A percentile compares a stretch with the other conserved stretches of the same genome.
phyloP scores from a whole-genome alignment of 2,329 filamentous ascomycete genomes.

The Neopestalotiopsis sp. region DNA sequence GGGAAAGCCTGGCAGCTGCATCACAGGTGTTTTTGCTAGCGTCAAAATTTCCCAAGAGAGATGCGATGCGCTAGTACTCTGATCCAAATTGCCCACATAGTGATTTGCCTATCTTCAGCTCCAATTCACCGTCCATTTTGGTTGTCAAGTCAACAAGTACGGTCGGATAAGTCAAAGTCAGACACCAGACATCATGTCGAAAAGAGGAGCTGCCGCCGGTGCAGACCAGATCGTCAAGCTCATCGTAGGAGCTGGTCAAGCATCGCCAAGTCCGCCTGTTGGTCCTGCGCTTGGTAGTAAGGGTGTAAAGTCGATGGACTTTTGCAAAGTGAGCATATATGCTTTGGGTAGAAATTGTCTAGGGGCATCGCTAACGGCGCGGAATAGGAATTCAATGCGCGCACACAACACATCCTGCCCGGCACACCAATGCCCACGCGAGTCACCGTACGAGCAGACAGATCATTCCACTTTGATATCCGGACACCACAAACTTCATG shows the following conservation, averaged over 20 bases:
- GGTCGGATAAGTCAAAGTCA: neutral
- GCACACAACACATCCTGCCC: slow-evolving; percentile 80
- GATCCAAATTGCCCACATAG: slow-evolving; percentile 9
- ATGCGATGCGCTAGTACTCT: neutral
- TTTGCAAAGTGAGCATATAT: slow-evolving; percentile 78
- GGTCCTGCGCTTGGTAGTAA: slow-evolving; percentile 96
- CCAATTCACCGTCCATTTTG: neutral
- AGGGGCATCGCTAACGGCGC: slow-evolving; percentile 21
- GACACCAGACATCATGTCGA: slow-evolving; percentile 52
- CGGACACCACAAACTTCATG: slow-evolving; percentile 95
- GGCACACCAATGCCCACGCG: slow-evolving; percentile 90
- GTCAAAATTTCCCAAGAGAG: slow-evolving; percentile 11
- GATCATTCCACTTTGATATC: slow-evolving; percentile 90
- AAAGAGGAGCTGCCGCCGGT: slow-evolving; percentile 44
- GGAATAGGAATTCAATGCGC: slow-evolving; percentile 90
- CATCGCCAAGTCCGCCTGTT: slow-evolving; percentile 92
- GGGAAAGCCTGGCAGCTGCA: slow-evolving; percentile 6
- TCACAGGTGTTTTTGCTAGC: slow-evolving; percentile 1
- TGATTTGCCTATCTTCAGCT: neutral
- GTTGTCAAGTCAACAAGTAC: neutral
- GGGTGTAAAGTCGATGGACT: slow-evolving; percentile 99
- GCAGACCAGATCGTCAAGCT: slow-evolving; percentile 88
- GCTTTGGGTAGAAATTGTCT: neutral
- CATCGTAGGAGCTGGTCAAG: slow-evolving; percentile 95
- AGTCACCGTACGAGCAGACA: slow-evolving; percentile 90